phyloP scores from a whole-genome alignment of 495 filamentous ascomycete genomes.

The Lasiosphaeria hispida region DNA sequence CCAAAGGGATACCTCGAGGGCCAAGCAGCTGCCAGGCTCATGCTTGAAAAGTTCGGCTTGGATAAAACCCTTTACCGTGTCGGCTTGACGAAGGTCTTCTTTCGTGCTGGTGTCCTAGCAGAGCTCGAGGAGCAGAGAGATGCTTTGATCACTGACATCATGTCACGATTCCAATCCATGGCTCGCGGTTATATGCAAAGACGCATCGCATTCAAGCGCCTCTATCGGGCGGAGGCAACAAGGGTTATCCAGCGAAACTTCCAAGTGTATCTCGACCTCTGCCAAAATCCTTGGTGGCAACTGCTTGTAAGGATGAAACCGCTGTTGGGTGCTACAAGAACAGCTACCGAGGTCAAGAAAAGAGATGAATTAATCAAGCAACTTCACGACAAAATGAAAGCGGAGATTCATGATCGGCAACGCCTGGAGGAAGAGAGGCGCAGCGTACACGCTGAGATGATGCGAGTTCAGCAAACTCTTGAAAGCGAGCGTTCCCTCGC shows the following conservation, averaged over 20 bases:
- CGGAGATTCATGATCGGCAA: slow-evolving; percentile 70
- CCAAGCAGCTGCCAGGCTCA: slow-evolving; percentile 76
- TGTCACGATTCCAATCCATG: slow-evolving; percentile 89
- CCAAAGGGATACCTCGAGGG: slow-evolving; percentile 90
- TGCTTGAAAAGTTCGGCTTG: slow-evolving; percentile 84
- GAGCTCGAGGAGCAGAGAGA: slow-evolving; percentile 96
- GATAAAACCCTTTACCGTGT: slow-evolving; percentile 87
- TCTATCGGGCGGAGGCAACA: slow-evolving; percentile 93
- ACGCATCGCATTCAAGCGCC: slow-evolving; percentile 81
- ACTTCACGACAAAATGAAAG: slow-evolving; percentile 77
- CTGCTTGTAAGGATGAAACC: slow-evolving; percentile 96
- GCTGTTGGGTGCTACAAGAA: slow-evolving; percentile 84
- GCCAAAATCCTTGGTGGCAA: slow-evolving; percentile 93
- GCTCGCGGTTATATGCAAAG: slow-evolving; percentile 87
- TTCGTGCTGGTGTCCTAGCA: slow-evolving; percentile 91
- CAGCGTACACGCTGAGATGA: slow-evolving; percentile 80
- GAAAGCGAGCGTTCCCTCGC: slow-evolving; percentile 94
- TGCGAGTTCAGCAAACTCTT: slow-evolving; percentile 84
- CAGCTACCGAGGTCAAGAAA: slow-evolving; percentile 87
- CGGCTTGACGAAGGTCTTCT: slow-evolving; percentile 96
- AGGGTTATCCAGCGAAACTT: slow-evolving; percentile 94
- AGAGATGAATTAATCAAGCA: slow-evolving; percentile 88
- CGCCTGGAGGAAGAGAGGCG: slow-evolving; percentile 89
- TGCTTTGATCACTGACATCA: slow-evolving; percentile 84
- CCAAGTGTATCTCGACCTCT: slow-evolving; percentile 80